These are phyloP conservation scores for Diaporthe citriasiana DNA, from an alignment of 2,329 filamentous ascomycete genomes.

Conservation along the genomic window DNA sequence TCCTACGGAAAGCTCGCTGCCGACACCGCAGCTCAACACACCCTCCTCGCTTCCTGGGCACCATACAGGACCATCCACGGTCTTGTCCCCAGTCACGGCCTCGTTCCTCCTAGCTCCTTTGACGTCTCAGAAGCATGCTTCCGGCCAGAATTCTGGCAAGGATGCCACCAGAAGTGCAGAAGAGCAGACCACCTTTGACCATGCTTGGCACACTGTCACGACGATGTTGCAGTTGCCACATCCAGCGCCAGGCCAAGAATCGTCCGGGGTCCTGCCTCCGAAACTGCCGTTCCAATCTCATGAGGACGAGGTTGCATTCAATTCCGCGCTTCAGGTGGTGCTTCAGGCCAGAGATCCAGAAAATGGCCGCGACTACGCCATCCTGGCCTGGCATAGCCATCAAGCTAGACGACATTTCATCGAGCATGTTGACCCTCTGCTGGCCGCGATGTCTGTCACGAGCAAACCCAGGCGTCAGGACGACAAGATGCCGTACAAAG, in stretches of 20 bases:
- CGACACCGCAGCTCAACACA: slow-evolving; percentile 60
- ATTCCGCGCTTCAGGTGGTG: slow-evolving; percentile 67
- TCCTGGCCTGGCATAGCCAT: slow-evolving; percentile 72
- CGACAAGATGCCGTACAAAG: slow-evolving; percentile 54
- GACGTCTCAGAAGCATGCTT: slow-evolving; percentile 19
- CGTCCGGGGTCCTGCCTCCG: slow-evolving; percentile 63
- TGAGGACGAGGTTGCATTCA: slow-evolving; percentile 61
- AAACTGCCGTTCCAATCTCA: slow-evolving; percentile 57
- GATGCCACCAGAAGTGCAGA: slow-evolving; percentile 46
- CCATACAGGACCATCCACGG: slow-evolving; percentile 40
- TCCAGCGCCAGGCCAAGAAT: slow-evolving; percentile 68
- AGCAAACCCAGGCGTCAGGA: neutral
- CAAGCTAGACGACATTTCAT: slow-evolving; percentile 74
- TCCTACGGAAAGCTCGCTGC: slow-evolving; percentile 63
- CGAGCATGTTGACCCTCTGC: slow-evolving; percentile 69
- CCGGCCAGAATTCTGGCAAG: slow-evolving; percentile 31
- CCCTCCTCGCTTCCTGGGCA: slow-evolving; percentile 52
- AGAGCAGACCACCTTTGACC: slow-evolving; percentile 71
- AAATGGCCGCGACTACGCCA: slow-evolving; percentile 67
- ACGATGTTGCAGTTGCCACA: slow-evolving; percentile 68
- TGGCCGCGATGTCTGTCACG: slow-evolving; percentile 58
- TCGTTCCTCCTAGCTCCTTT: slow-evolving; percentile 31
- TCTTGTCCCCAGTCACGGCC: slow-evolving; percentile 25
- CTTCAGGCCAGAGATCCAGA: slow-evolving; percentile 65
- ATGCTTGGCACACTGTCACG: slow-evolving; percentile 74